Conservation (phyloP, 2,329 filamentous ascomycete species). For the Penicillium palitans region DNA sequence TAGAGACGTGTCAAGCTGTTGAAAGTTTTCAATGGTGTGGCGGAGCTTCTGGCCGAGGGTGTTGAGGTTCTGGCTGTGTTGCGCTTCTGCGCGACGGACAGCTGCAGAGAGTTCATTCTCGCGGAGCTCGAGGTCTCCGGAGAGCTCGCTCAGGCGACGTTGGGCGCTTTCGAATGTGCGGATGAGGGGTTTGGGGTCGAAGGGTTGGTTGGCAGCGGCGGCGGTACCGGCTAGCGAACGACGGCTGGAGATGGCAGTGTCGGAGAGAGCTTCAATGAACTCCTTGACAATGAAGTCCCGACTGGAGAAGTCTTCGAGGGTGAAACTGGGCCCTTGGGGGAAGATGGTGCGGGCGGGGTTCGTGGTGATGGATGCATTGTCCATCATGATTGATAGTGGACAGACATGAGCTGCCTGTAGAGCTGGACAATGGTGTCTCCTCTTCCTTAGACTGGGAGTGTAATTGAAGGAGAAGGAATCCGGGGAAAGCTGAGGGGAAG, state of each 20-base stretch:
- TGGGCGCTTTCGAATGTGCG: constrained; percentile 81
- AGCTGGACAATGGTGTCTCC: neutral
- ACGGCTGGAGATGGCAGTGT: constrained; percentile 74
- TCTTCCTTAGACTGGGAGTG: neutral
- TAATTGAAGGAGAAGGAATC: constrained; percentile 2
- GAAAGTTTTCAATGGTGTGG: constrained; percentile 87
- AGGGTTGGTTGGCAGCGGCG: constrained; percentile 52
- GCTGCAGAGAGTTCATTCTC: constrained; percentile 90
- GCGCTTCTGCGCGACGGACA: constrained; percentile 84
- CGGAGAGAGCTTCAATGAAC: constrained; percentile 90
- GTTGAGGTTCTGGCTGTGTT: constrained; percentile 88
- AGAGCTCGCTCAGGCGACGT: constrained; percentile 51
- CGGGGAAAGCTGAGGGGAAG: constrained; percentile 6
- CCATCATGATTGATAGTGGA: constrained; percentile 33
- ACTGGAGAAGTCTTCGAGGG: constrained; percentile 80
- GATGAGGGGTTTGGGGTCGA: constrained; percentile 96
- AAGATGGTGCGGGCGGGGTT: constrained; percentile 64
- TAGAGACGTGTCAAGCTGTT: constrained; percentile 80
- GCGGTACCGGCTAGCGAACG: constrained; percentile 63
- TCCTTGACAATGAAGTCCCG: constrained; percentile 98
- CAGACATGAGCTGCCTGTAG: constrained; percentile 17
- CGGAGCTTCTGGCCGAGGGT: constrained; percentile 86
- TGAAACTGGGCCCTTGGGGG: constrained; percentile 78
- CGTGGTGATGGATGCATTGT: constrained; percentile 43
- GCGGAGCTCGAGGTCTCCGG: constrained; percentile 79